A percentile compares a stretch with the other conserved stretches of the same genome.
Conservation (phyloP, 176 grass and related monocot species). For the Carex cristatella region DNA sequence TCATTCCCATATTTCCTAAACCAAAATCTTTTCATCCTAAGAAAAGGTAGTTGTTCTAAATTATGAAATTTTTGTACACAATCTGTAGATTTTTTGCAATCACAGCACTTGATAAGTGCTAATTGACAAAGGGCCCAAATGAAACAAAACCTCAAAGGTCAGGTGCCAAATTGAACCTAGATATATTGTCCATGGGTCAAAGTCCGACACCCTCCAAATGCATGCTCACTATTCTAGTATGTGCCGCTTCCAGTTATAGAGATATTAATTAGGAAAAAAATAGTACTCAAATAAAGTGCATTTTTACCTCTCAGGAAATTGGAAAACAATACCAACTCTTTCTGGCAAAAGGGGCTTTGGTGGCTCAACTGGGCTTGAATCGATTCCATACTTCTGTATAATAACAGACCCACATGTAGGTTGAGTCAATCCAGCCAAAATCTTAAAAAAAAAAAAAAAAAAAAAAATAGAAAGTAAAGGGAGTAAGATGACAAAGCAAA, state of each 20-base stretch:
- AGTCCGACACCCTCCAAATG: not conserved
- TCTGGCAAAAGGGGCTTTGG: constrained; percentile 50
- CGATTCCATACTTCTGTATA: constrained; percentile 53
- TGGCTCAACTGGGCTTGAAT: constrained; percentile 29
- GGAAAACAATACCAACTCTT: constrained; percentile 86
- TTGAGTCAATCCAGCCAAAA: constrained; percentile 64
- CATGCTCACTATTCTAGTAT: not conserved
- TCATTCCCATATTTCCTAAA: not conserved
- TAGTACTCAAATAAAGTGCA: constrained; percentile 6
- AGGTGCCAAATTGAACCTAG: not conserved
- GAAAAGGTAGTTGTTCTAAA: not conserved
- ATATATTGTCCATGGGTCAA: not conserved
- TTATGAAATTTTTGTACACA: not conserved
- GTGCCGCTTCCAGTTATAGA: not conserved
- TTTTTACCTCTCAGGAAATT: constrained; percentile 89
- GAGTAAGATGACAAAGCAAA: not conserved
- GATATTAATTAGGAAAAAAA: not conserved
- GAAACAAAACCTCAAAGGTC: not conserved
- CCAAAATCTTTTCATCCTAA: not conserved
- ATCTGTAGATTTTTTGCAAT: not conserved
- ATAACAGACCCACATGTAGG: constrained; percentile 61
- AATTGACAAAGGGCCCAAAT: too few relatives aligned
- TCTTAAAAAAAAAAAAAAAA: constrained; percentile 40
- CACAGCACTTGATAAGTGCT: not conserved
- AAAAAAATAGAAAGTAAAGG: not conserved